Percentiles rank a stretch among this genome's conserved stretches.
phyloP scores from a whole-genome alignment of 805 yeast genomes.

The Candida vartiovaarae region DNA sequence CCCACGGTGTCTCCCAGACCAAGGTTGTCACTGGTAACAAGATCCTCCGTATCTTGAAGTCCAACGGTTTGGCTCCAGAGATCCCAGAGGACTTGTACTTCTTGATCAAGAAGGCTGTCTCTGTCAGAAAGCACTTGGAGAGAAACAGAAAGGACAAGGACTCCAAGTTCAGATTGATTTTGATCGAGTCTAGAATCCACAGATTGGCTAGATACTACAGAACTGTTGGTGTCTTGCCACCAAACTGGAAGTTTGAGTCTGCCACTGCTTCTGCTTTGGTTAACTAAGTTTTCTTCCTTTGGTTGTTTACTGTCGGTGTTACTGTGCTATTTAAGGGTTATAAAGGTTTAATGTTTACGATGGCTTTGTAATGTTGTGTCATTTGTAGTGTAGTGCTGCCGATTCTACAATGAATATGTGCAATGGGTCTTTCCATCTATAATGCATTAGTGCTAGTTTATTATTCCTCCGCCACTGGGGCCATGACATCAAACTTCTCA shows the following conservation, averaged over 20 bases:
- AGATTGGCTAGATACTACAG: slow-evolving; percentile 99
- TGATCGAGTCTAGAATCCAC: slow-evolving; percentile 99
- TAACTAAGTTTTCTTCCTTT: slow-evolving; percentile 53
- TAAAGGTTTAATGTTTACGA: slow-evolving; percentile 3
- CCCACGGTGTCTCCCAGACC: slow-evolving; percentile 99
- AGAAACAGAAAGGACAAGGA: slow-evolving; percentile 99
- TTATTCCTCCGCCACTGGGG: slow-evolving; percentile 14
- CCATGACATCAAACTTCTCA: slow-evolving; percentile 13
- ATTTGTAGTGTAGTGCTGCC: not conserved
- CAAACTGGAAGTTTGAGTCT: slow-evolving; percentile 99
- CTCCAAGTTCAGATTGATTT: slow-evolving; percentile 99
- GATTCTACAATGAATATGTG: too few relatives aligned
- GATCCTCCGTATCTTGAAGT: slow-evolving; percentile 97
- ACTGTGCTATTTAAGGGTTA: slow-evolving; percentile 1
- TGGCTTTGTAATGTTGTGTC: slow-evolving; percentile 2
- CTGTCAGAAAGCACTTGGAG: slow-evolving; percentile 99
- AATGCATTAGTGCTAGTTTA: not conserved
- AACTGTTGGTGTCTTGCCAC: slow-evolving; percentile 98
- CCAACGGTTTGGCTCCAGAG: slow-evolving; percentile 99
- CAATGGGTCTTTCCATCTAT: too few relatives aligned
- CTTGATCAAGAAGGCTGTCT: slow-evolving; percentile 98
- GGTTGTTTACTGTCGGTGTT: slow-evolving; percentile 15
- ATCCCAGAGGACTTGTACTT: slow-evolving; percentile 99
- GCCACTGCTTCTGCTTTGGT: slow-evolving; percentile 99
- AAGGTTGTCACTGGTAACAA: slow-evolving; percentile 98